Base-by-base conservation (phyloP, 108 stramenopile genomes). In the Nitzschia palea region DNA sequence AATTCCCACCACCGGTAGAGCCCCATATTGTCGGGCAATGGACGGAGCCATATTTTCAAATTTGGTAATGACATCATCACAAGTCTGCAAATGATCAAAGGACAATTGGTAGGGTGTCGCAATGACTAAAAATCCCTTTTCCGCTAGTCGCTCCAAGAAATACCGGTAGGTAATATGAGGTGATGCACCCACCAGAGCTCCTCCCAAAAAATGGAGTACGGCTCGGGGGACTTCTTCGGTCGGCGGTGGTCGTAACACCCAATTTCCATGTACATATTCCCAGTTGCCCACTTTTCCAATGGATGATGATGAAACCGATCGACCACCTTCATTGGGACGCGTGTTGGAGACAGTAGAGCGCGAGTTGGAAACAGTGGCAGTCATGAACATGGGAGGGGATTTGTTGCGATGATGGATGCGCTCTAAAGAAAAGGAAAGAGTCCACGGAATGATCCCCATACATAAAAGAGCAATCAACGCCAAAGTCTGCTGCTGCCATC, bases 61-160 rank as follows among this genome's bases (percentile, higher is more conserved):
- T 26, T 77, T 76, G 28, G 69, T 74, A 57, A 96, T 78, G 35
- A 97, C 76, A 36, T 73, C 80, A 76, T 97, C 97, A 66, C 95
- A 96, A 12, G 88, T 86, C 8, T 62, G 25, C 43, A 95, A 70
- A 80, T 96, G 94, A 71, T 97, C 94, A 76, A 97, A 96, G 56
- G 83, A 83, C 43, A 97, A 65, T n/a, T 84, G 70, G 73, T 93
- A 96, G 1, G 97, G 97, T 29, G 97, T 97, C 0, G 97, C 97
- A 12, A 97, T 89, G 33, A 97, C 80, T 18, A 96, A 68, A 68
- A 87, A 97, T 12, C 93, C 93, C 56, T 84, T 66, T 22, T 85
- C 81, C 3, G 92, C 85, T 30, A 97, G 62, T 36, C 83, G 70
- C 72, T 94, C 93, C 70, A 94, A 54, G 61, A 94, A 8, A 59